Conservation (phyloP, 225 moss, liverwort and hornwort species). For the Bryoerythrophyllum caledonicum region DNA sequence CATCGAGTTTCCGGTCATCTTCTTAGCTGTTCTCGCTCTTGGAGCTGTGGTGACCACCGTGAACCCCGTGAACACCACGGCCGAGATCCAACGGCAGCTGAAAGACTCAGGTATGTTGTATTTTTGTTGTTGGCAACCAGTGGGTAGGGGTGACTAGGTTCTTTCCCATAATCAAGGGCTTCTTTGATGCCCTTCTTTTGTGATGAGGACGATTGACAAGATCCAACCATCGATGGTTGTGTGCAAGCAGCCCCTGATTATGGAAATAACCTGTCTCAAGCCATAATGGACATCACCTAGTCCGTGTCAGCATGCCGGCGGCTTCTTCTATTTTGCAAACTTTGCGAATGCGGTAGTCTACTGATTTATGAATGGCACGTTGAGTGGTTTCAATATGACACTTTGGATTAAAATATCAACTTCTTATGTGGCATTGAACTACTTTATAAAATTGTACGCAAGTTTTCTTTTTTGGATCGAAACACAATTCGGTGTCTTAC, state of each 20-base stretch:
- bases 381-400: not conserved
- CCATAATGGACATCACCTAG: not conserved
- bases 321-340: not conserved
- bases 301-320: not conserved
- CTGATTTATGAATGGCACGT: not conserved
- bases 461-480: too few species aligned
- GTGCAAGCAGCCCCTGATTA: too few species aligned
- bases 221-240: too few species aligned
- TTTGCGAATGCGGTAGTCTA: not conserved
- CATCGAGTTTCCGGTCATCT: conserved; percentile 31
- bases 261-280: too few species aligned
- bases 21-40: conserved; percentile 27
- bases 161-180: too few species aligned
- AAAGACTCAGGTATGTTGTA: conserved; percentile 28
- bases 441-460: too few species aligned
- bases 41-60: conserved; percentile 33
- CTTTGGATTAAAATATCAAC: too few species aligned
- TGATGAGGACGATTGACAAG: too few species aligned
- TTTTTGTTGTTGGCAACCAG: not conserved
- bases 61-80: conserved; percentile 31
- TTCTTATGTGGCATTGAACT: too few species aligned
- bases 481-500: too few species aligned
- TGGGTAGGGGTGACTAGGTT: too few species aligned
- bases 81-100: conserved; percentile 33
- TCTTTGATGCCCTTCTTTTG: too few species aligned